These are phyloP conservation scores for Ambrosia trifida DNA, from an alignment of 129 eudicot species.

Conservation along the genomic window DNA sequence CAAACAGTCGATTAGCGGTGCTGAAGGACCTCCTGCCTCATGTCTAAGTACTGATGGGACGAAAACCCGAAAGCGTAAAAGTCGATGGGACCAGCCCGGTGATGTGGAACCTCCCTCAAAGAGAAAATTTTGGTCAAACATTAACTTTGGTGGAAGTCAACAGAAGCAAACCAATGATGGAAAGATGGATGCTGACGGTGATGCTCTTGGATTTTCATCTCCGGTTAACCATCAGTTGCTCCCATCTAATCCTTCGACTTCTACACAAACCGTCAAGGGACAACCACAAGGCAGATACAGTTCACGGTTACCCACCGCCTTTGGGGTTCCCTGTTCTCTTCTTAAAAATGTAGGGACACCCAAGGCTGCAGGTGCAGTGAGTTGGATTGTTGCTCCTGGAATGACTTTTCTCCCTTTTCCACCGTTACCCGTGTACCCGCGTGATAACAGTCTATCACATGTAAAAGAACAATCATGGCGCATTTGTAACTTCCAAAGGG, in stretches of 20 bases:
- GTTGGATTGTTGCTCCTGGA: conserved; percentile 68
- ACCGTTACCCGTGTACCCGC: conserved; percentile 70
- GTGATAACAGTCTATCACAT: conserved; percentile 13
- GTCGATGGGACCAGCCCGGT: conserved; percentile 77
- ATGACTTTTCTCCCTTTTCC: conserved; percentile 82
- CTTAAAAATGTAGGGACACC: conserved; percentile 47
- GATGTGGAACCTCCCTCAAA: conserved; percentile 28
- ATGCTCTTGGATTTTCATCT: conserved; percentile 64
- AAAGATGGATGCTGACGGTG: conserved; percentile 36
- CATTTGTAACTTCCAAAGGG: conserved; percentile 33
- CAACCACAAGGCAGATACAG: conserved; percentile 58
- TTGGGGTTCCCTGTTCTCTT: conserved; percentile 57
- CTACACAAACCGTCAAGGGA: conserved; percentile 36
- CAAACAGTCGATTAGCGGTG: conserved; percentile 21
- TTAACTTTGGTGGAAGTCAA: conserved; percentile 8
- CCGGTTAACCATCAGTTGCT: too few species aligned
- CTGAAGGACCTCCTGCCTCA: conserved; percentile 46
- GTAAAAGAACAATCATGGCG: conserved; percentile 29
- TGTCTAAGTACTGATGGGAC: conserved; percentile 33
- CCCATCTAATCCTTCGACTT: conserved; percentile 8
- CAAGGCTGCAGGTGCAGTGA: conserved; percentile 26
- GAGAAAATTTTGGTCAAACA: conserved; percentile 29
- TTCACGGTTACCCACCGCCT: conserved; percentile 59
- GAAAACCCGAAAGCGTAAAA: conserved; percentile 57
- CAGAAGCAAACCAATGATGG: conserved; percentile 12